Evolutionary conservation across 2,329 filamentous ascomycete genomes (phyloP).

Genomic region (Talaromyces sp.): DNA sequence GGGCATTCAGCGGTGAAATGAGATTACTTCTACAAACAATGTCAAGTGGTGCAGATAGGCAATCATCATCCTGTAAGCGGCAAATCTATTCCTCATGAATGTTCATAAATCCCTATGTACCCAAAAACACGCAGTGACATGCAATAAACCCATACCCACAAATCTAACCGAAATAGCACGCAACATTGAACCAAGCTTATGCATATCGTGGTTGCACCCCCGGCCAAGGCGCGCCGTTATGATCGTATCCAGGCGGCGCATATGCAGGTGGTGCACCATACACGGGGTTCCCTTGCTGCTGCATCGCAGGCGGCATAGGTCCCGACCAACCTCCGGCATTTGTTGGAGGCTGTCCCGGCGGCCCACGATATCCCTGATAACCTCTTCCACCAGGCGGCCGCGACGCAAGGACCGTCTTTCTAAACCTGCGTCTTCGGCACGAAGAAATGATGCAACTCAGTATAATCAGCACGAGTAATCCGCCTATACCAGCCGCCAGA

Average conservation of each 20-base stretch:
- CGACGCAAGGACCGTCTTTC: not conserved
- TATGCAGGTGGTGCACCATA: slow-evolving; percentile 14
- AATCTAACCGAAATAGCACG: not conserved
- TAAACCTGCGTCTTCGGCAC: slow-evolving; percentile 42
- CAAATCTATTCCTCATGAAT: not conserved
- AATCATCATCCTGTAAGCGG: not conserved
- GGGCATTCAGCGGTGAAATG: slow-evolving; percentile 3
- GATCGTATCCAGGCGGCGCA: slow-evolving; percentile 6
- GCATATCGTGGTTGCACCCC: slow-evolving; percentile 16
- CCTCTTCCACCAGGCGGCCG: not conserved
- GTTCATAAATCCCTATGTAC: not conserved
- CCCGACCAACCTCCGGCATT: slow-evolving; percentile 13
- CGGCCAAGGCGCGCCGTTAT: not conserved
- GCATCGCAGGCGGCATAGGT: slow-evolving; percentile 17
- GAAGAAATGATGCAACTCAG: slow-evolving; percentile 63
- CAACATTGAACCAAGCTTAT: not conserved
- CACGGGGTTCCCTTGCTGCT: slow-evolving; percentile 6
- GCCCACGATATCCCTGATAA: not conserved
- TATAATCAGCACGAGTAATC: slow-evolving; percentile 66
- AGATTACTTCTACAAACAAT: not conserved
- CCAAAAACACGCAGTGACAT: not conserved
- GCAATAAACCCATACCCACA: not conserved
- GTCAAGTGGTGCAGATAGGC: not conserved
- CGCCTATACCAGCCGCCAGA: slow-evolving; percentile 67
- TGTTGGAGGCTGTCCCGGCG: not conserved